Conservation (phyloP, 176 grass and related monocot genomes). For the Triticum timopheevii region DNA sequence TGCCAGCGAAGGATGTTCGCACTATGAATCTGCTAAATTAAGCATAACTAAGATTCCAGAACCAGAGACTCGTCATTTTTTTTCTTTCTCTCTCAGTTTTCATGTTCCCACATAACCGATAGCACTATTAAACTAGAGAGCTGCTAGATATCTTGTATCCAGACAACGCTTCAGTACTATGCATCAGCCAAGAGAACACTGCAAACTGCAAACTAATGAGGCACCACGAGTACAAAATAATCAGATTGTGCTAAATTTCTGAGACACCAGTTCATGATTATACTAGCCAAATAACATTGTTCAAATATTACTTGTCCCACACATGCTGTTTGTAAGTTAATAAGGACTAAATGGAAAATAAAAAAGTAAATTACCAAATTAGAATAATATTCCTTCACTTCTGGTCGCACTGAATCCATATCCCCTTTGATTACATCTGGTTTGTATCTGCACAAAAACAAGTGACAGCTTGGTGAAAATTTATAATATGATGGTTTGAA, state of each 20-base stretch:
- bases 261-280: not conserved
- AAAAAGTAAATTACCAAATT: slow-evolving; percentile 65
- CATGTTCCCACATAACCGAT: not conserved
- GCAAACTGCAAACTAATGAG: not conserved
- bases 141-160: not conserved
- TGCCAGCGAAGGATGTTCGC: not conserved
- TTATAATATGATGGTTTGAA: not conserved
- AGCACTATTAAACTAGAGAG: not conserved
- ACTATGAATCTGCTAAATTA: not conserved
- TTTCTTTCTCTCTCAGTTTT: not conserved
- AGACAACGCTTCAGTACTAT: not conserved
- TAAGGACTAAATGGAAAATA: not conserved
- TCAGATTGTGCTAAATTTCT: not conserved
- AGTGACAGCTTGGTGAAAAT: not conserved
- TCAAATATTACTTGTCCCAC: not conserved
- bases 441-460: slow-evolving; percentile 31
- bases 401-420: slow-evolving; percentile 76
- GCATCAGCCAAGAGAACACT: not conserved
- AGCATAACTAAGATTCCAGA: not conserved
- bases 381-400: slow-evolving; percentile 79
- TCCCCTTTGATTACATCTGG: slow-evolving; percentile 71
- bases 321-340: slow-evolving; percentile 12
- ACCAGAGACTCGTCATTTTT: not conserved
- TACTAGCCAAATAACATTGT: not conserved
- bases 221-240: not conserved